These are phyloP conservation scores for Aspergillus texensis DNA, from an alignment of 2,329 filamentous ascomycete genomes.

Conservation along the genomic window DNA sequence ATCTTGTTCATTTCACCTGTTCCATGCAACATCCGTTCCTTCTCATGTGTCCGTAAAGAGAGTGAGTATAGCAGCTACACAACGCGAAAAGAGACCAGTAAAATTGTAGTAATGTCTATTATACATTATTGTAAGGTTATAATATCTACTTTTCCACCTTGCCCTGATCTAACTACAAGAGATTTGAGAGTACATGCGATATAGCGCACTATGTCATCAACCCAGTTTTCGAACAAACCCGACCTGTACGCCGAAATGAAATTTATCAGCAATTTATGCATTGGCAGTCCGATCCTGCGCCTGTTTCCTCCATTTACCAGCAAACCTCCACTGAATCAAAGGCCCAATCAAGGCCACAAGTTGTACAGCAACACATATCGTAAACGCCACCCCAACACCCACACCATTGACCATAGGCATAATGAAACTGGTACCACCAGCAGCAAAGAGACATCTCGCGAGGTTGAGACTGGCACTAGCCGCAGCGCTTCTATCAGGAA, in stretches of 20 bases:
- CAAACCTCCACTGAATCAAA: slow-evolving; percentile 49
- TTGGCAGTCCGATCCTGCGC: background rate
- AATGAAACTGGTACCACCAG: slow-evolving; percentile 54
- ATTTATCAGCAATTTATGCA: background rate
- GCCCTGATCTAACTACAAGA: background rate
- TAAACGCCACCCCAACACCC: slow-evolving; percentile 52
- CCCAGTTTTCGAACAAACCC: background rate
- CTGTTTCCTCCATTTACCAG: slow-evolving; percentile 38
- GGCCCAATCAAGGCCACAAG: slow-evolving; percentile 50
- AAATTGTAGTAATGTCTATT: background rate
- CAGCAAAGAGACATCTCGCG: slow-evolving; percentile 55
- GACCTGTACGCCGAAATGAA: too few relatives aligned
- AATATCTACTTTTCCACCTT: background rate
- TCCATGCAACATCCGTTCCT: too few relatives aligned
- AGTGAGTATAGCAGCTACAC: background rate
- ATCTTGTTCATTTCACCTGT: too few relatives aligned
- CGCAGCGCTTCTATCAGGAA: slow-evolving; percentile 52
- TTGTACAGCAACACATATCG: slow-evolving; percentile 49
- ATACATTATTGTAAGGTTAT: background rate
- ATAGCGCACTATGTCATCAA: background rate
- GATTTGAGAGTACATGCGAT: background rate
- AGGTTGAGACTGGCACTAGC: slow-evolving; percentile 59
- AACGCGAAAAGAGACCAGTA: background rate
- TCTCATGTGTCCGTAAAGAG: too few relatives aligned
- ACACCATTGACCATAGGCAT: slow-evolving; percentile 54